Evolutionary conservation across 352 stramenopile genomes (phyloP).

Genomic region (Pythium aristosporum): DNA sequence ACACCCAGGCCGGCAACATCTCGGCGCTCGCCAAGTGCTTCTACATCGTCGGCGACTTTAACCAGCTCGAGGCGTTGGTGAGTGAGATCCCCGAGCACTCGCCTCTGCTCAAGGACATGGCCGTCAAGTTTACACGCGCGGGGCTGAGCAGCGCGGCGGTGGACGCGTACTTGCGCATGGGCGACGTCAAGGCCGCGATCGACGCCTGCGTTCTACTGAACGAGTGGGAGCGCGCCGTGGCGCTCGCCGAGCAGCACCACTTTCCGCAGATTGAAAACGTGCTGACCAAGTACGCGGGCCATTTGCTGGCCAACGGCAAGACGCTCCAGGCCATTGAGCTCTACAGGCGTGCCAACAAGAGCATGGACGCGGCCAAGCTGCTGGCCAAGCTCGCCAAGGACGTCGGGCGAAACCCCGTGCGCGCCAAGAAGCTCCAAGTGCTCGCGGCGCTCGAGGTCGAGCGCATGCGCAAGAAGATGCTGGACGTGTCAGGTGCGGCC

Average conservation of each 20-base stretch:
- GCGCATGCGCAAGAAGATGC: constrained; percentile 88
- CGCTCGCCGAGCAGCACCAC: constrained; percentile 89
- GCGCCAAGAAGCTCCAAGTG: constrained; percentile 93
- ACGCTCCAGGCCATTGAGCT: constrained; percentile 91
- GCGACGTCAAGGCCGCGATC: constrained; percentile 91
- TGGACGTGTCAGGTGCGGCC: constrained; percentile 56
- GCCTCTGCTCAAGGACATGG: constrained; percentile 82
- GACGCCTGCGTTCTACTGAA: constrained; percentile 93
- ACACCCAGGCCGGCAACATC: constrained; percentile 76
- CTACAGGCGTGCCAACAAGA: constrained; percentile 91
- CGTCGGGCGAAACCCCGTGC: constrained; percentile 78
- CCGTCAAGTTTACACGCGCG: constrained; percentile 84
- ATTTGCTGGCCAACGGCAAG: constrained; percentile 86
- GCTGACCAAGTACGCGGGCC: constrained; percentile 86
- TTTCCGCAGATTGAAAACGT: constrained; percentile 95
- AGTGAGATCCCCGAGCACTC: constrained; percentile 82
- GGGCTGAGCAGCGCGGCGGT: constrained; percentile 82
- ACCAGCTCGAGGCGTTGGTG: constrained; percentile 82
- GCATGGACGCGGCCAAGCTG: constrained; percentile 89
- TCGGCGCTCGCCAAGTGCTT: constrained; percentile 85
- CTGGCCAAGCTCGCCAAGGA: constrained; percentile 86
- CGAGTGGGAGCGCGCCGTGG: constrained; percentile 90
- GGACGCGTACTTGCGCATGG: constrained; percentile 86
- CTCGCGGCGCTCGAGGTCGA: constrained; percentile 94
- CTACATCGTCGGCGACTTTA: constrained; percentile 90